These are phyloP conservation scores for Carnegiea gigantea DNA, from an alignment of 179 eudicot genomes.

Conservation along the genomic window DNA sequence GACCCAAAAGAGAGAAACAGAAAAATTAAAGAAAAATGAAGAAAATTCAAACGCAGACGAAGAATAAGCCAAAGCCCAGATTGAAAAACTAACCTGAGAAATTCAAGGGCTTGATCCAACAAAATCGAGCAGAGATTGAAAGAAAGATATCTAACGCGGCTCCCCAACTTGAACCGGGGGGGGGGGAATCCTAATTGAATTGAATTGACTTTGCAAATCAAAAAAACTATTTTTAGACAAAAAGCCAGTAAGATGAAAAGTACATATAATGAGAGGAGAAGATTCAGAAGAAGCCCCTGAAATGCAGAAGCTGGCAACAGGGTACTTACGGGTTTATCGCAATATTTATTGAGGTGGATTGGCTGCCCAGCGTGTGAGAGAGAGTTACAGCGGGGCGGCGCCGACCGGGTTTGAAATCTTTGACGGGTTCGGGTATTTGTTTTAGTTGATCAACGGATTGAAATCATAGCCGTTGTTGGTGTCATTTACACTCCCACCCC, in stretches of 20 bases:
- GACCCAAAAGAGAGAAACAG: not conserved
- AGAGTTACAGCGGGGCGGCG: constrained; percentile 6
- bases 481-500: too few species aligned
- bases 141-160: not conserved
- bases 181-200: not conserved
- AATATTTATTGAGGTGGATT: constrained; percentile 1
- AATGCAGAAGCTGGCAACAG: constrained; percentile 3
- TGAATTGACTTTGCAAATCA: not conserved
- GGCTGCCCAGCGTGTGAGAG: not conserved
- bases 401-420: not conserved
- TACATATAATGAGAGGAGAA: not conserved
- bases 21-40: too few species aligned
- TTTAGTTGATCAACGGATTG: not conserved
- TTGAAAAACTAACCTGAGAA: constrained; percentile 3
- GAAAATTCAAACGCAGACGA: too few species aligned
- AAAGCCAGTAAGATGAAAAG: not conserved
- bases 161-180: not conserved
- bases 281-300: not conserved
- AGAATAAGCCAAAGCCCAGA: not conserved
- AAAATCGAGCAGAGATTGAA: not conserved
- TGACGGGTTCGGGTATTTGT: not conserved
- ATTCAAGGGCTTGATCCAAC: not conserved
- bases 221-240: not conserved
- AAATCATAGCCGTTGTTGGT: not conserved
- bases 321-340: not conserved